These are phyloP conservation scores for Xylariaceae sp. DNA, from an alignment of 2,329 filamentous ascomycete species.

Conservation along the genomic window DNA sequence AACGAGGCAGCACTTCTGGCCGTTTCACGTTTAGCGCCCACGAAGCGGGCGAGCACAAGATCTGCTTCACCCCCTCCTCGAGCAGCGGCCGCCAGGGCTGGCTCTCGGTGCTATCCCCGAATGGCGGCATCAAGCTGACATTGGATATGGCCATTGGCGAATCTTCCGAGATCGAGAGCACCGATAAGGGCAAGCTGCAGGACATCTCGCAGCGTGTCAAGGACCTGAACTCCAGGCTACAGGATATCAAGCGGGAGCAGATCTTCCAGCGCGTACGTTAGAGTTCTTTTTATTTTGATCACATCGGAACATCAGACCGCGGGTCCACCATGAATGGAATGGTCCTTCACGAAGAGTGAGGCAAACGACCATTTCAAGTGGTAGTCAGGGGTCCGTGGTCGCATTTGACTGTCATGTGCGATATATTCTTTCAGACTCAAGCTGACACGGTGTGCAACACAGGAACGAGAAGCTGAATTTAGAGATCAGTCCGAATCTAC, in stretches of 20 bases:
- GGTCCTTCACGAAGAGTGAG: no score
- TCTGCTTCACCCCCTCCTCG: slow-evolving; percentile 88
- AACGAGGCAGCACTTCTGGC: slow-evolving; percentile 70
- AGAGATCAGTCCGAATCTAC: slow-evolving; percentile 94
- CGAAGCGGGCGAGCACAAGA: slow-evolving; percentile 89
- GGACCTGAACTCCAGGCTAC: slow-evolving; percentile 81
- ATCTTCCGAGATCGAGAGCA: slow-evolving; percentile 88
- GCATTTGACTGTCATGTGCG: no score
- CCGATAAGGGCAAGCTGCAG: slow-evolving; percentile 87
- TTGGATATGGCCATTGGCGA: slow-evolving; percentile 93
- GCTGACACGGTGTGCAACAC: neutral
- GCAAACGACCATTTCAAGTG: no score
- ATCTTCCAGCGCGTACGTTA: slow-evolving; percentile 81
- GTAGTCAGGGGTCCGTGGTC: no score
- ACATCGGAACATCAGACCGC: no score
- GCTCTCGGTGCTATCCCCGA: slow-evolving; percentile 60
- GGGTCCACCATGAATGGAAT: no score
- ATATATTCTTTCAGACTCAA: no score
- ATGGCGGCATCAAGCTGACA: slow-evolving; percentile 76
- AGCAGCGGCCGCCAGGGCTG: slow-evolving; percentile 66
- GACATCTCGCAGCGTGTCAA: slow-evolving; percentile 84
- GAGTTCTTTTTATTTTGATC: neutral
- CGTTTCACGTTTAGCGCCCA: slow-evolving; percentile 95
- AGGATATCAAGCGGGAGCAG: slow-evolving; percentile 90
- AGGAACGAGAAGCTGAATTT: slow-evolving; percentile 98